These are phyloP conservation scores for Hypoxylon lenormandii DNA, from an alignment of 495 filamentous ascomycete genomes.

Conservation along the genomic window DNA sequence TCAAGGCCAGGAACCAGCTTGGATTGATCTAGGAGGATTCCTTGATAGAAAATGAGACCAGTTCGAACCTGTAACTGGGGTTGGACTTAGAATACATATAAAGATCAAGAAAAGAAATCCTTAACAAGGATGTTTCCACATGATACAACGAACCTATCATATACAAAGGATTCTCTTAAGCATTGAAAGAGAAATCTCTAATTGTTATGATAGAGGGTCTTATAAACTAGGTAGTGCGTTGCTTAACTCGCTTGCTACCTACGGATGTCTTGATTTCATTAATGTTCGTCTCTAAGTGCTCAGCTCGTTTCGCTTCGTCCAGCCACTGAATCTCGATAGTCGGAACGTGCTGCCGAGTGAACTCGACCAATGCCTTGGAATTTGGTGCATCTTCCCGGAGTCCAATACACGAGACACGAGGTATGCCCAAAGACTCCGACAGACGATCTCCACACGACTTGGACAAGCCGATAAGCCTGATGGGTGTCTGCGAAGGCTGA, in stretches of 20 bases:
- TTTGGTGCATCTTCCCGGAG: constrained; percentile 63
- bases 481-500: constrained; percentile 52
- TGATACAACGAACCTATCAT: too few species aligned
- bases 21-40: too few species aligned
- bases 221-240: background rate
- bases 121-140: too few species aligned
- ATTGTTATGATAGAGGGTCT: background rate
- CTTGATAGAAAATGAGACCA: too few species aligned
- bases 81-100: too few species aligned
- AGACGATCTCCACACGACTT: constrained; percentile 65
- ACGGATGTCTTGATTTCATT: constrained; percentile 55
- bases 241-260: constrained; percentile 50
- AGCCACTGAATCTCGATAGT: constrained; percentile 48
- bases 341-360: constrained; percentile 61
- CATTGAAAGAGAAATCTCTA: background rate
- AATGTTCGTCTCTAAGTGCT: constrained; percentile 44
- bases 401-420: constrained; percentile 70
- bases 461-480: constrained; percentile 67
- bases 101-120: too few species aligned
- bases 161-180: too few species aligned
- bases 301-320: constrained; percentile 36
- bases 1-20: background rate
- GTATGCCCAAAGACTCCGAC: constrained; percentile 64
- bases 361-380: constrained; percentile 63
- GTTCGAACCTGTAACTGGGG: too few species aligned